Evolutionary conservation across 306 rosid species (phyloP).

Genomic region (Gleditsia sinensis): DNA sequence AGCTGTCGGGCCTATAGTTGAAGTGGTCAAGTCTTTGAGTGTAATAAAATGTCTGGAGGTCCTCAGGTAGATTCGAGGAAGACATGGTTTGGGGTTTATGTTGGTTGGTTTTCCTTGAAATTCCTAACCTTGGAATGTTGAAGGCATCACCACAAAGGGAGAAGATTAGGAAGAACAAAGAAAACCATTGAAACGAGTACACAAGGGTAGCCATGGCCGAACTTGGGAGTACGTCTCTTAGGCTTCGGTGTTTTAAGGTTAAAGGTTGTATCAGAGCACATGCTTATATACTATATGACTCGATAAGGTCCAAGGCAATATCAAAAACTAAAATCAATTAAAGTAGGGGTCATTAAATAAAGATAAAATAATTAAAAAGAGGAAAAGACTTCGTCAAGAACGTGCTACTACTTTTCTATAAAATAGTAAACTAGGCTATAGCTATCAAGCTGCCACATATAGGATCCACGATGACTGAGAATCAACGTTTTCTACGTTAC

Average conservation of each 20-base stretch:
- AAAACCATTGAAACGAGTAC: constrained; percentile 15
- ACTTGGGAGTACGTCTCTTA: neutral
- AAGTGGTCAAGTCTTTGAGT: constrained; percentile 61
- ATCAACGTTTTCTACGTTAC: neutral
- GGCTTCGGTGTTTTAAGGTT: constrained; percentile 5
- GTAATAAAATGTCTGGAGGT: constrained; percentile 39
- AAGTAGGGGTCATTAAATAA: neutral
- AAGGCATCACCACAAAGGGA: constrained; percentile 9
- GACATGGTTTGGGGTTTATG: constrained; percentile 16
- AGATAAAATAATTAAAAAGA: neutral
- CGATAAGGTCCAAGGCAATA: neutral
- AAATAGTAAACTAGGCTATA: constrained; percentile 1
- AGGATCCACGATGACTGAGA: neutral
- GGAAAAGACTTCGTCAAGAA: neutral
- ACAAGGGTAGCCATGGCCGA: constrained; percentile 25
- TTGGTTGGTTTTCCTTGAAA: constrained; percentile 1
- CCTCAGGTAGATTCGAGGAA: neutral
- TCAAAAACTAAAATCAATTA: neutral
- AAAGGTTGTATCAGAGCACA: neutral
- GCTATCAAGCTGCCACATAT: neutral
- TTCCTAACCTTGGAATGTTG: constrained; percentile 45
- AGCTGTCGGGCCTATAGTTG: constrained; percentile 54
- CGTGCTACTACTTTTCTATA: constrained; percentile 8
- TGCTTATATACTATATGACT: neutral
- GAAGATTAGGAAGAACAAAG: constrained; percentile 1